A percentile compares a stretch with the other conserved stretches of the same genome.
Conservation (phyloP, 73 alveolate genomes). For the Breviolum minutum region DNA sequence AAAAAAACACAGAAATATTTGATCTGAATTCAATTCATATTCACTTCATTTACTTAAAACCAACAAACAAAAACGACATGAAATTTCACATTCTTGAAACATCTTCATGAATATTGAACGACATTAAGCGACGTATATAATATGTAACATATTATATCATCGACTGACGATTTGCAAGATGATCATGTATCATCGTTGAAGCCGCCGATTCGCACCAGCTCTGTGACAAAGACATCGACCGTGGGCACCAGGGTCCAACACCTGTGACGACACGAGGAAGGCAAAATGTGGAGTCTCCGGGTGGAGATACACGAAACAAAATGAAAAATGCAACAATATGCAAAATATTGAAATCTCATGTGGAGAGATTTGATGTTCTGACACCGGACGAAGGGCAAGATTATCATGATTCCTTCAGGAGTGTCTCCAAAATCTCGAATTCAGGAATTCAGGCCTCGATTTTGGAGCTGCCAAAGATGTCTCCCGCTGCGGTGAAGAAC, state of each 20-base stretch:
- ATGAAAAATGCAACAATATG: not conserved
- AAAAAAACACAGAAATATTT: not conserved
- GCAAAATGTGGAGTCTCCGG: no score
- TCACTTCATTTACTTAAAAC: no score
- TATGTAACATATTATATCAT: not conserved
- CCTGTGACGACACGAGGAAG: not conserved
- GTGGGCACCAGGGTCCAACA: not conserved
- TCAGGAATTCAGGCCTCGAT: no score
- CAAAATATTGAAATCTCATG: not conserved
- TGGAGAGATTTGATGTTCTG: no score
- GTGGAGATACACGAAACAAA: no score
- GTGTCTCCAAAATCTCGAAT: not conserved
- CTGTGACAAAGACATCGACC: conserved; percentile 10
- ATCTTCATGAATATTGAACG: not conserved
- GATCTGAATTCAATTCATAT: no score
- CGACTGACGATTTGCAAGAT: not conserved
- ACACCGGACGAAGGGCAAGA: not conserved
- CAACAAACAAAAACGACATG: not conserved
- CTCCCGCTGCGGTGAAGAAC: conserved; percentile 20
- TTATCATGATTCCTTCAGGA: not conserved
- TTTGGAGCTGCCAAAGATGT: conserved; percentile 9
- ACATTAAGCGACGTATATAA: not conserved
- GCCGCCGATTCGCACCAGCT: not conserved
- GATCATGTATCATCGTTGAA: not conserved
- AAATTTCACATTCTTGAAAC: not conserved